These are phyloP conservation scores for Aureoboletus auriporus DNA, from an alignment of 768 basidiomycete species.

Conservation along the genomic window DNA sequence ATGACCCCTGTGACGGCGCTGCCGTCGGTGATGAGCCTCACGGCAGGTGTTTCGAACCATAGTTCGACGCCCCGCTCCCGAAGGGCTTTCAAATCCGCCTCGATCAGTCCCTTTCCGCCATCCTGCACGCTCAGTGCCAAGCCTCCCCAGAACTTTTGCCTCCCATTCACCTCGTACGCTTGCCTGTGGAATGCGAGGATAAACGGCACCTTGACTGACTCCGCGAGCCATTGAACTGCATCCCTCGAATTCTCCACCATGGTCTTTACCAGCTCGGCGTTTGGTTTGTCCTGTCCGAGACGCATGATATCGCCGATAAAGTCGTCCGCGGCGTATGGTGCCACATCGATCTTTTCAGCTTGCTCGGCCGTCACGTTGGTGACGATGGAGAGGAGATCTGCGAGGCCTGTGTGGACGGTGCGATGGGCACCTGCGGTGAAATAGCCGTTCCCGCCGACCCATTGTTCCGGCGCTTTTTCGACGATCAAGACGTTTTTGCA, in stretches of 20 bases:
- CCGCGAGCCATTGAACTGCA: constrained; percentile 54
- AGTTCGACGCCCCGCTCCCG: constrained; percentile 46
- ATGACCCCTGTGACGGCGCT: constrained; percentile 44
- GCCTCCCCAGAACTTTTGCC: constrained; percentile 70
- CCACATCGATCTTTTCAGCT: constrained; percentile 49
- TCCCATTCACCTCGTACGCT: constrained; percentile 60
- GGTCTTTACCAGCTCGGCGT: constrained; percentile 44
- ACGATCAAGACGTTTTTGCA: constrained; percentile 58
- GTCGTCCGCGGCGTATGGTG: constrained; percentile 51
- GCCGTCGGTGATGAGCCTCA: constrained; percentile 30
- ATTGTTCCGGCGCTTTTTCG: constrained; percentile 60
- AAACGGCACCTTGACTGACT: constrained; percentile 49
- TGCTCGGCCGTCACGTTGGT: constrained; percentile 42
- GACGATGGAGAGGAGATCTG: constrained; percentile 55
- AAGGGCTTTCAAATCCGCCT: constrained; percentile 49
- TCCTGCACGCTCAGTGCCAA: constrained; percentile 57
- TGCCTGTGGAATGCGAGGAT: constrained; percentile 59
- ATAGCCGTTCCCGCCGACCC: constrained; percentile 69
- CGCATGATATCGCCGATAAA: constrained; percentile 61
- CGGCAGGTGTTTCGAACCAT: constrained; percentile 54
- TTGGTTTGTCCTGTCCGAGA: constrained; percentile 47
- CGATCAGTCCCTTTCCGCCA: constrained; percentile 66
- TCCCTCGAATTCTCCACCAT: constrained; percentile 56
- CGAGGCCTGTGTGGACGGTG: constrained; percentile 58
- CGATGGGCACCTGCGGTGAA: constrained; percentile 71